These are phyloP conservation scores for Penicillium aurantiogriseum DNA, from an alignment of 2,329 filamentous ascomycete genomes.

Conservation along the genomic window DNA sequence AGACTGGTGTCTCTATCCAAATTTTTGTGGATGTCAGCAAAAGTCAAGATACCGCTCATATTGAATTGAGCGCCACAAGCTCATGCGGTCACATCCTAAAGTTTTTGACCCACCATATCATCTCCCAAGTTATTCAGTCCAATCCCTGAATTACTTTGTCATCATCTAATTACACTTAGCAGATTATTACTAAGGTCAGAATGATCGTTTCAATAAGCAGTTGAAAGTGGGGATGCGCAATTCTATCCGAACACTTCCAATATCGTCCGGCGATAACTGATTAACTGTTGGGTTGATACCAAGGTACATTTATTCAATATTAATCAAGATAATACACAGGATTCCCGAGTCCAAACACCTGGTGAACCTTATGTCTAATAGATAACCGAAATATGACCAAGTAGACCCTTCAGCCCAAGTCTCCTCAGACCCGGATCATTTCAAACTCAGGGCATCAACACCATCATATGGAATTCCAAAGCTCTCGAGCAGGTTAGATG, in stretches of 20 bases:
- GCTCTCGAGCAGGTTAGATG: constrained; percentile 39
- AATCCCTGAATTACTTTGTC: neutral
- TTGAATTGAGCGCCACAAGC: neutral
- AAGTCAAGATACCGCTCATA: neutral
- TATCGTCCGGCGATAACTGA: neutral
- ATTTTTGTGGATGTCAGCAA: no score
- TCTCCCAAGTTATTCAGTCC: neutral
- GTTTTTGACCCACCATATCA: neutral
- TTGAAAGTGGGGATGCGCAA: no score
- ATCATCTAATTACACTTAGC: no score
- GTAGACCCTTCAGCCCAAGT: constrained; percentile 26
- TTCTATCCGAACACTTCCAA: neutral
- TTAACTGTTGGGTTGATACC: neutral
- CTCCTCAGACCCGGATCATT: neutral
- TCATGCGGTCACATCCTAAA: neutral
- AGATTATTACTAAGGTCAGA: neutral
- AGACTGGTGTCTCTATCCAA: no score
- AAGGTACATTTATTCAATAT: neutral
- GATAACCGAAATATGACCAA: neutral
- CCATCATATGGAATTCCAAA: constrained; percentile 31
- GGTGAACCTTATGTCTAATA: neutral
- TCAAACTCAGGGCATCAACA: neutral
- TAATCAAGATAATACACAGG: neutral
- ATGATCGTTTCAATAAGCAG: neutral
- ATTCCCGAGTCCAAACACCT: neutral